Base-by-base conservation (phyloP, 2,329 filamentous ascomycete genomes). In the Chrysoporthe cubensis region DNA sequence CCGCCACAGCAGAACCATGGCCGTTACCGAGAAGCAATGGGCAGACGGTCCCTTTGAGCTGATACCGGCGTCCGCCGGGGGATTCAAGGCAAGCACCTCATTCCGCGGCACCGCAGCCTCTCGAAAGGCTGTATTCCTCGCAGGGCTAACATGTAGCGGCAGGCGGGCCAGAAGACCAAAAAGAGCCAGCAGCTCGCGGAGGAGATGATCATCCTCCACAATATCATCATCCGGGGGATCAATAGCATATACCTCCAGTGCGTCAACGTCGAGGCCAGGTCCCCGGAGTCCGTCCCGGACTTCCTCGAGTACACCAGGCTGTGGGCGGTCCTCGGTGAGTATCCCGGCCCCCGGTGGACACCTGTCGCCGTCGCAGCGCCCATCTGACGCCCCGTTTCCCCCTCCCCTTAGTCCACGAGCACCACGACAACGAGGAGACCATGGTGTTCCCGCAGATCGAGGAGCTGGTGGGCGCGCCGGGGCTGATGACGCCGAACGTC, bases 151-250 rank as follows among this genome's bases (percentile, higher is more conserved):
- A 43, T 11, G 18, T 32, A n/a, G 26, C 9, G 9, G n/a, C 50
- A 69, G 68, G 71, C 70, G n/a, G 73, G 69, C 1, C 70, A 72
- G 14, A 69, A 66, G 54, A 71, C 70, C 13, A 70, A 64, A 18
- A 73, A 72, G 2, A 71, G 71, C 13, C 73, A 71, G 6, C 54
- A 68, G 50, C 60, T 74, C 16, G 77, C 73, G 2, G 66, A 59
- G 32, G 71, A 77, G 18, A 79, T 81, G 79, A 69, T 73, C 0
- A 71, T 76, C 4, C 71, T 77, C 2, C 79, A 76, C 70, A 76
- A 78, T 68, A 21, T 73, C 56, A 60, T 77, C 63, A 69, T 77
- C 37, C 73, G 75, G 9, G 71, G 71, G 61, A 64, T 77, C 66
- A 77, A 77, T 68, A 71, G 71, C 48, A 73, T 76, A 63, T 73